Evolutionary conservation across 1,284 basidiomycete species (phyloP), one percentile per base, ranked within the genome.

Genomic region (Somion occarium): DNA sequence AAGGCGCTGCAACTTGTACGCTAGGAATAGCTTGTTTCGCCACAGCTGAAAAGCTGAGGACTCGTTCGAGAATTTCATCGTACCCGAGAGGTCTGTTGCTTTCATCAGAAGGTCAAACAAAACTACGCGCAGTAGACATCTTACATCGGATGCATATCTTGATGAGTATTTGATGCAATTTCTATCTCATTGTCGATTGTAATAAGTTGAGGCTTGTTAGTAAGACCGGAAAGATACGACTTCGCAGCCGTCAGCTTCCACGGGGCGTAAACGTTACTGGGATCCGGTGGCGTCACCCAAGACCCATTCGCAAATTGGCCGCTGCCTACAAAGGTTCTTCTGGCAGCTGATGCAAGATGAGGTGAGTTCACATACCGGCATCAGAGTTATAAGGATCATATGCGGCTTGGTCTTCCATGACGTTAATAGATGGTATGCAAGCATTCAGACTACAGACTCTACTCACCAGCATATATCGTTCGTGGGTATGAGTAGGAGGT

Each of bases 101-200:
- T 23, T 38, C 13, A 23, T 24, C 18, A 41, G 34, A 20, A 22
- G 18, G 15, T 9, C 18, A 15, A 13, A 11, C 3, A 24, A 46
- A 49, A 50, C 11, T 23, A 34, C 7, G 30, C 7, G 30, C 15
- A 34, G 30, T 34, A 34, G 20, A 23, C 20, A 48, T n/a, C 54
- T 27, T 24, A 56, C 72, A 57, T 54, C 3, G 75, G 74, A 56
- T 78, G 77, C 74, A 77, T 77, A 56, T 79, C 75, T 59, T 73
- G 72, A 59, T 77, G 76, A 11, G 74, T 80, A 54, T 57, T 73
- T 49, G 64, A 64, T n/a, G 75, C 73, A 51, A 78, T 79, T 59
- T 78, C 77, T 25, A 78, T 78, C 59, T 77, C 76, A 54, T 78
- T 79, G 59, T 79, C 76, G 50, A 79, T 69, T 9, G 72, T 64